Conservation (phyloP, 805 yeast genomes). For the Kodamaea kaohsiungensis region DNA sequence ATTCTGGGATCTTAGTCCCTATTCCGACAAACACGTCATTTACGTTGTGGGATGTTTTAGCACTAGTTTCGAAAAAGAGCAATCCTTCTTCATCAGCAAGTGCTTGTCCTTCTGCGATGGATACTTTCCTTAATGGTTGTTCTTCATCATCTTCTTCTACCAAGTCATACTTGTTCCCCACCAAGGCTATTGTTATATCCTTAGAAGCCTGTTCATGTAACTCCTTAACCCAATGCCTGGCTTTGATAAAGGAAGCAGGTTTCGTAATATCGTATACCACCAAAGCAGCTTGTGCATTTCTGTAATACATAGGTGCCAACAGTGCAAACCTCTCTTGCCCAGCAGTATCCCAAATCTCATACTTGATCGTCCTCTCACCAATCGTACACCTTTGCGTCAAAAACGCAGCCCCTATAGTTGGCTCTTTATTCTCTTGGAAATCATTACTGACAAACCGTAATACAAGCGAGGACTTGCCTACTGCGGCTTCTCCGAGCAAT, state of each 20-base stretch:
- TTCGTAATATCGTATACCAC: slow-evolving; percentile 95
- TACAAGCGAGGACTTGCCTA: slow-evolving; percentile 92
- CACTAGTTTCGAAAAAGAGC: slow-evolving; percentile 91
- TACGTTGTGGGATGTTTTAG: slow-evolving; percentile 86
- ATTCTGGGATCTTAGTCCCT: slow-evolving; percentile 78
- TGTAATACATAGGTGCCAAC: slow-evolving; percentile 94
- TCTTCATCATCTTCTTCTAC: slow-evolving; percentile 52
- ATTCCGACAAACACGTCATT: slow-evolving; percentile 89
- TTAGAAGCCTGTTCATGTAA: slow-evolving; percentile 94
- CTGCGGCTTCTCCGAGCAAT: slow-evolving; percentile 95
- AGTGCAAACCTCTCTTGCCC: slow-evolving; percentile 98
- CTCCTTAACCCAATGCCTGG: slow-evolving; percentile 98
- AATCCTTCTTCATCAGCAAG: slow-evolving; percentile 91
- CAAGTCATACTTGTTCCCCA: slow-evolving; percentile 89
- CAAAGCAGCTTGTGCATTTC: slow-evolving; percentile 96
- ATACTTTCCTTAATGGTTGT: slow-evolving; percentile 67
- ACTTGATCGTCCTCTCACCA: slow-evolving; percentile 83
- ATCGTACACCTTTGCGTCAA: slow-evolving; percentile 90
- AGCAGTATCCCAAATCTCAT: slow-evolving; percentile 96
- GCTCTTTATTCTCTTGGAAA: slow-evolving; percentile 96
- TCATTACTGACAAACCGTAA: slow-evolving; percentile 91
- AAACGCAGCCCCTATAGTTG: slow-evolving; percentile 98
- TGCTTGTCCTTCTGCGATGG: slow-evolving; percentile 80
- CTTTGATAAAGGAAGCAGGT: slow-evolving; percentile 88
- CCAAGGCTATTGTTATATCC: slow-evolving; percentile 87